Percentiles rank a stretch among this genome's conserved stretches.
phyloP scores from a whole-genome alignment of 495 filamentous ascomycete genomes.

The Aspergillus campestris region DNA sequence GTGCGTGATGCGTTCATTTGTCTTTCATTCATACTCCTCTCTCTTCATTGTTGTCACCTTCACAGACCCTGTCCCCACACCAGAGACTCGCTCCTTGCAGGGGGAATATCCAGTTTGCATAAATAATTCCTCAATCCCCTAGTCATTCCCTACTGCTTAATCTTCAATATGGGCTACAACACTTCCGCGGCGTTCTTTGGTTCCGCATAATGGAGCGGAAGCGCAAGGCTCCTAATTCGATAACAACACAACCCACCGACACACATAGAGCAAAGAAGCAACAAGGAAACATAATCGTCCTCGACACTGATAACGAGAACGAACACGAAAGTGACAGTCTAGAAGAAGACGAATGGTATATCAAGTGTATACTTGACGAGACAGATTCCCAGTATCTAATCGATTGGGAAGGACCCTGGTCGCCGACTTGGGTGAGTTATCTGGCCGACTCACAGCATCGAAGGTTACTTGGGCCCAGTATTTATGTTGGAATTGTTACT shows the following conservation, averaged over 20 bases:
- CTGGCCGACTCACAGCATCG: no score
- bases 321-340: conserved; percentile 6
- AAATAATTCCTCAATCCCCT: not conserved
- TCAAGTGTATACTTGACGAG: conserved; percentile 35
- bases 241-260: conserved; percentile 5
- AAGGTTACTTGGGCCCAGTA: no score
- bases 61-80: no score
- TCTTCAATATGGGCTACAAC: conserved; percentile 11
- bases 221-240: conserved; percentile 10
- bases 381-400: conserved; percentile 31
- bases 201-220: conserved; percentile 21
- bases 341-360: conserved; percentile 23
- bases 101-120: no score
- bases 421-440: conserved; percentile 34
- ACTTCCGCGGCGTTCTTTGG: conserved; percentile 6
- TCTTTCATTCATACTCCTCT: not conserved
- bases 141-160: not conserved
- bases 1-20: conserved; percentile 2
- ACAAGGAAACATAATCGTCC: conserved; percentile 3
- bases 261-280: conserved; percentile 2
- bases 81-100: no score
- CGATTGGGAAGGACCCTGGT: conserved; percentile 33
- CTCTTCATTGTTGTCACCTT: not conserved
- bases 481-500: not conserved
- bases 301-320: conserved; percentile 11